Base-by-base conservation (phyloP, 768 basidiomycete species). In the Multifurca ochricompacta region DNA sequence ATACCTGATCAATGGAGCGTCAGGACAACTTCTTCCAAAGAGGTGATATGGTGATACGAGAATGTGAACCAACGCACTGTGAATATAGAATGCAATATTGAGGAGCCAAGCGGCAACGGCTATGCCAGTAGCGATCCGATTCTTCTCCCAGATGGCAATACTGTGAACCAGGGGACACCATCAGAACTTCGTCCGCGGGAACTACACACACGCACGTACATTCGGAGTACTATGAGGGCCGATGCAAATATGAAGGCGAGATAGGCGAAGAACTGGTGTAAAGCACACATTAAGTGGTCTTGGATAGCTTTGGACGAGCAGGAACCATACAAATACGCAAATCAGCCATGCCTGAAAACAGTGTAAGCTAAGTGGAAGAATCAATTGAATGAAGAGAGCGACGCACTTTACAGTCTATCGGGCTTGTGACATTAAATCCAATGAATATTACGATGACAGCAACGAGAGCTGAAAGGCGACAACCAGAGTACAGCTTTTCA, bases 241-340 rank as follows among this genome's bases (percentile, higher is more conserved):
- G 57, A 49, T 5, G 57, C 57, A 16, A 48, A 58, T n/a, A 58
- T 36, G 30, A 58, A 58, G 6, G 57, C 53, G 25, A 23, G n/a
- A 49, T 58, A 58, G 1, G 53, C 57, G 36, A 55, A 56, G 16
- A 55, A 19, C 57, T 58, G 19, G 6, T 11, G 3, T 4, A 28
- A 34, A 8, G 16, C 41, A 9, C 6, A 35, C 27, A 18, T 21
- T 36, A 16, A 51, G 10, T 10, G 31, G 31, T n/a, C 23, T 2
- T n/a, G 6, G 6, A 19, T 16, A 19, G 8, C 16, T 25, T 3
- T 23, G 46, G 23, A 37, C 27, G 18, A 19, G 9, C 0, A 34
- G 36, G 14, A 35, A 46, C 48, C 57, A 40, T 23, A 58, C 57
- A 6, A 31, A 56, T 25, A 48, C 46, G 45, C n/a, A 28, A 11